Conservation (phyloP, 805 yeast genomes). For the Cyberlindnera japonica region DNA sequence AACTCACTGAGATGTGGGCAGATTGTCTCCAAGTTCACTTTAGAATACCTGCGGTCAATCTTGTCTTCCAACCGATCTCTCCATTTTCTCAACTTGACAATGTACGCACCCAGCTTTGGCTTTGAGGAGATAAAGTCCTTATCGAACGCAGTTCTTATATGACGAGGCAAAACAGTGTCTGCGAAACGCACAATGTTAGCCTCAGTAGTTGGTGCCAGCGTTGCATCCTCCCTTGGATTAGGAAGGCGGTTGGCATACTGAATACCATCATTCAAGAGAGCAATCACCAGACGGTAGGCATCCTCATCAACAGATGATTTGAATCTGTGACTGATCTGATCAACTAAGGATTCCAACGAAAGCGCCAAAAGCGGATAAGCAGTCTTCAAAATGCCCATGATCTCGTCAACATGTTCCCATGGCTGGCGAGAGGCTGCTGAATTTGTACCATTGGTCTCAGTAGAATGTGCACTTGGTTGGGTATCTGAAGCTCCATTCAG, state of each 20-base stretch:
- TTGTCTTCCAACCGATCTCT: conserved; percentile 88
- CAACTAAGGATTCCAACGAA: conserved; percentile 90
- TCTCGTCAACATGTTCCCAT: conserved; percentile 90
- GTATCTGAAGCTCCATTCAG: conserved; percentile 3
- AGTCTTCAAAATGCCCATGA: conserved; percentile 92
- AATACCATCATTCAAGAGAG: conserved; percentile 88
- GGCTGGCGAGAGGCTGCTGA: conserved; percentile 56
- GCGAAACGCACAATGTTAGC: conserved; percentile 86
- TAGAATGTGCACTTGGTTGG: too few relatives aligned
- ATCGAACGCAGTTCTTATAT: conserved; percentile 85
- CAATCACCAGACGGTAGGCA: conserved; percentile 89
- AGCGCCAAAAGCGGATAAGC: conserved; percentile 93
- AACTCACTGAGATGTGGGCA: conserved; percentile 96
- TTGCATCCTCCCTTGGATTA: conserved; percentile 83
- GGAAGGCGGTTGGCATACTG: conserved; percentile 84
- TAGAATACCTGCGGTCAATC: conserved; percentile 76
- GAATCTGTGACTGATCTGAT: conserved; percentile 90
- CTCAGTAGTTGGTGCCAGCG: conserved; percentile 87
- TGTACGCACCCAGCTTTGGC: conserved; percentile 86
- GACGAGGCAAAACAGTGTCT: conserved; percentile 86
- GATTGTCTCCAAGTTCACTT: conserved; percentile 79
- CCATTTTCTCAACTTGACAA: conserved; percentile 84
- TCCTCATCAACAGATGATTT: conserved; percentile 94
- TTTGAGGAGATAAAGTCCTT: conserved; percentile 82
- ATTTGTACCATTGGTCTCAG: conserved; percentile 5